phyloP scores from a whole-genome alignment of 768 basidiomycete genomes.

The Naganishia vishniacii region DNA sequence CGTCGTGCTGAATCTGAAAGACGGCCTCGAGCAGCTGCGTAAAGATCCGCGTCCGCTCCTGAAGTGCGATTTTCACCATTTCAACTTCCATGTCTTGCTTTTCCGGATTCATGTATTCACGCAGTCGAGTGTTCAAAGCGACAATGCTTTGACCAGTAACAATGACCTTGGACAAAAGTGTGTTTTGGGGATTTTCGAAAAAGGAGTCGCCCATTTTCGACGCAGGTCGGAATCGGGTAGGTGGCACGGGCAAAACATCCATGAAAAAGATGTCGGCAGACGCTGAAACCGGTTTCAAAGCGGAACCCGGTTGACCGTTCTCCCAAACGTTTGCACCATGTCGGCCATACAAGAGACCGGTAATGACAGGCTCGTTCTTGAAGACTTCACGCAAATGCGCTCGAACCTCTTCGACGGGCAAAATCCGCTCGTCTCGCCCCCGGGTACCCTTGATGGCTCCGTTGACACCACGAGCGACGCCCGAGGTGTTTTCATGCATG shows the following conservation, averaged over 20 bases:
- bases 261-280: conserved; percentile 93
- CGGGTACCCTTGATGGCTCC: conserved; percentile 69
- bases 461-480: conserved; percentile 66
- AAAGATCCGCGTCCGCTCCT: conserved; percentile 54
- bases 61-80: conserved; percentile 58
- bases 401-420: conserved; percentile 86
- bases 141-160: conserved; percentile 64
- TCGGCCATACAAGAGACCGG: conserved; percentile 81
- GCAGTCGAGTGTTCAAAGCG: conserved; percentile 65
- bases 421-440: conserved; percentile 81
- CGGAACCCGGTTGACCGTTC: conserved; percentile 19
- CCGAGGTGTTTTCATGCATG: conserved; percentile 40
- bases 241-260: conserved; percentile 82
- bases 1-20: conserved; percentile 84
- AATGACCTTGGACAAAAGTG: conserved; percentile 73
- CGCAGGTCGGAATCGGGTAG: conserved; percentile 92
- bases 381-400: conserved; percentile 88
- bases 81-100: conserved; percentile 38
- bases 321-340: conserved; percentile 60
- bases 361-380: conserved; percentile 71
- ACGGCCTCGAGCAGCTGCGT: conserved; percentile 69
- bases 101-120: conserved; percentile 20
- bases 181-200: conserved; percentile 95
- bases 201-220: conserved; percentile 82
- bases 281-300: conserved; percentile 52